Evolutionary conservation across 2,329 filamentous ascomycete species (phyloP), one percentile per base, ranked within the genome.

Genomic region (Botrytis tulipae): DNA sequence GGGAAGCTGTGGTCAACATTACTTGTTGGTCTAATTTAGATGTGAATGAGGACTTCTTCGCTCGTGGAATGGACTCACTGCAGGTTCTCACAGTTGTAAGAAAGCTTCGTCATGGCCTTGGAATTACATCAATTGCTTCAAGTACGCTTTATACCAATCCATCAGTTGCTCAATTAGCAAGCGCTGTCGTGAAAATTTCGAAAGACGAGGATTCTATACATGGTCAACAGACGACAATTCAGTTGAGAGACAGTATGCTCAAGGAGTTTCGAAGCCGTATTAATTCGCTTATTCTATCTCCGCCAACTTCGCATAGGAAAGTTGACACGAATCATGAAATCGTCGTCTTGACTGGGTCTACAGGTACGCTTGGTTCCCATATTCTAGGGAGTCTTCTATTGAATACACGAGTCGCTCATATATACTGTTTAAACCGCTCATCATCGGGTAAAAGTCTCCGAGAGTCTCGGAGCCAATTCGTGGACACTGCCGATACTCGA

Each of bases 341-440:
- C 6, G 32, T 40, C 10, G 22, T 61, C 32, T 61, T 61, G 25
- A 61, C 59, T 4, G 59, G 59, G 10, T 61, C 59, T 40, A n/a
- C 59, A 16, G 59, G 59, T 1, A 40, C 59, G 25, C 59, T 61
- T 20, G 59, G 35, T 3, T 61, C 59, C 12, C 22, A 61, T 22
- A 61, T 61, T 61, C 22, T 61, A 40, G 59, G 14, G 35, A 61
- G 59, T 18, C 35, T 40, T 35, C 59, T 61, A 1, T 16, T 1
- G 8, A 37, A 25, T 61, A 22, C 35, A 4, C 35, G 6, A 9
- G 35, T 40, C 25, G 22, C 59, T 16, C 70, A 57, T n/a, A 18
- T 71, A 22, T 65, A 63, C 40, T 71, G 59, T 35, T n/a, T 71
- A 12, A 71, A 71, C 44, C 42, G 57, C 7, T 57, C 59, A 20